Evolutionary conservation across 306 rosid genomes (phyloP).

Genomic region (Cicer arietinum): DNA sequence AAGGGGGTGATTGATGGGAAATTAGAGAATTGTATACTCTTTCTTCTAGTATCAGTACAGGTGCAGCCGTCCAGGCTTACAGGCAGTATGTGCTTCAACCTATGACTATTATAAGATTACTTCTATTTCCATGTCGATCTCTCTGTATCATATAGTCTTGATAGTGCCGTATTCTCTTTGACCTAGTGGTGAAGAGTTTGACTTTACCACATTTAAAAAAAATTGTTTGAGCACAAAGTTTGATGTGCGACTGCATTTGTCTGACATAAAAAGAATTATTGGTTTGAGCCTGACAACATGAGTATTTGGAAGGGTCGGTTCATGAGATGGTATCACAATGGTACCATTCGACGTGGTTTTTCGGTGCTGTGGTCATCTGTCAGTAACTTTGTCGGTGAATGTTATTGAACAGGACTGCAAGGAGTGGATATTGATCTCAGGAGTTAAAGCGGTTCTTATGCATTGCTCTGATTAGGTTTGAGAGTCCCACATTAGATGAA

Average conservation of each 20-base stretch:
- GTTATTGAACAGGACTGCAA: background rate
- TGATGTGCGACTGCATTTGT: background rate
- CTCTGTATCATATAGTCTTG: background rate
- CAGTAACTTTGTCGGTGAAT: background rate
- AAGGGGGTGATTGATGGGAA: constrained; percentile 13
- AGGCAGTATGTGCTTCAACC: background rate
- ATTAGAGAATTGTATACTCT: background rate
- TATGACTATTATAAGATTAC: background rate
- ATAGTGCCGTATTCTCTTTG: background rate
- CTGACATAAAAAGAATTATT: background rate
- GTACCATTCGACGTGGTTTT: background rate
- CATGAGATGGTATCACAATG: background rate
- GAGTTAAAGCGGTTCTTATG: background rate
- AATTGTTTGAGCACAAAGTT: background rate
- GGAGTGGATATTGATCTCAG: background rate
- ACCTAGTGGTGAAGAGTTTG: background rate
- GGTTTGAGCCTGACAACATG: background rate
- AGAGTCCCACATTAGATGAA: too few species aligned
- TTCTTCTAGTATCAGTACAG: background rate
- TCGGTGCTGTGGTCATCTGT: background rate
- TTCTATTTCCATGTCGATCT: background rate
- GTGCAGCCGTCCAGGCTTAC: background rate
- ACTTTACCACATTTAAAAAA: constrained; percentile 15
- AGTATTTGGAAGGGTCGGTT: background rate
- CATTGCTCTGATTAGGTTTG: background rate